Evolutionary conservation across 352 stramenopile genomes (phyloP).

Genomic region (Pythium chondricola): DNA sequence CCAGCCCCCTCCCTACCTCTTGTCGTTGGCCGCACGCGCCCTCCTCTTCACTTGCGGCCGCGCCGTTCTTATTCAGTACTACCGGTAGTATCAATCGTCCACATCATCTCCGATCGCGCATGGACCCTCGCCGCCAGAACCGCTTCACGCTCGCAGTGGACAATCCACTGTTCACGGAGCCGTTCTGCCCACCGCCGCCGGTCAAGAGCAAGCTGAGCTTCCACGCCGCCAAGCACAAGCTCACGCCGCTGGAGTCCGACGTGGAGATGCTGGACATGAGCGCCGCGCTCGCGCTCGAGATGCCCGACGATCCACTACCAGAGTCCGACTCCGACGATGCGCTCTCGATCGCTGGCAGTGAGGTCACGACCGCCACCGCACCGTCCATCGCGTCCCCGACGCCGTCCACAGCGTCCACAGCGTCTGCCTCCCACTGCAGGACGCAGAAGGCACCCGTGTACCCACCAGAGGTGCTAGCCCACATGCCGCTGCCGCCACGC

Average conservation of each 20-base stretch:
- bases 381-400: constrained; percentile 1
- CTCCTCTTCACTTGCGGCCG: too few species aligned
- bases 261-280: constrained; percentile 8
- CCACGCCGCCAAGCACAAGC: neutral
- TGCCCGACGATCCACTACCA: constrained; percentile 13
- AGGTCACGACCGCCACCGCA: neutral
- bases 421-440: neutral
- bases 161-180: neutral
- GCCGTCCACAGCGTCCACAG: constrained; percentile 1
- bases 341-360: neutral
- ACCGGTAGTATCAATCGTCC: too few species aligned
- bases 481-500: constrained; percentile 28
- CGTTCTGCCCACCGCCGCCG: neutral
- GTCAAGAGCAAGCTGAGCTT: constrained; percentile 5
- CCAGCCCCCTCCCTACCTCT: too few species aligned
- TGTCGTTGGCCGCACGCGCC: too few species aligned
- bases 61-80: too few species aligned
- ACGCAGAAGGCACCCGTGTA: constrained; percentile 3
- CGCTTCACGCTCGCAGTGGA: too few species aligned
- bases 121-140: too few species aligned
- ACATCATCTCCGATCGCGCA: too few species aligned
- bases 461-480: constrained; percentile 15
- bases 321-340: neutral
- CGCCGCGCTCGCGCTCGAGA: constrained; percentile 15
- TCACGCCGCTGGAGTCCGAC: constrained; percentile 3